Conservation (phyloP, 176 grass and related monocot species). For the Aegilops bicornis region DNA sequence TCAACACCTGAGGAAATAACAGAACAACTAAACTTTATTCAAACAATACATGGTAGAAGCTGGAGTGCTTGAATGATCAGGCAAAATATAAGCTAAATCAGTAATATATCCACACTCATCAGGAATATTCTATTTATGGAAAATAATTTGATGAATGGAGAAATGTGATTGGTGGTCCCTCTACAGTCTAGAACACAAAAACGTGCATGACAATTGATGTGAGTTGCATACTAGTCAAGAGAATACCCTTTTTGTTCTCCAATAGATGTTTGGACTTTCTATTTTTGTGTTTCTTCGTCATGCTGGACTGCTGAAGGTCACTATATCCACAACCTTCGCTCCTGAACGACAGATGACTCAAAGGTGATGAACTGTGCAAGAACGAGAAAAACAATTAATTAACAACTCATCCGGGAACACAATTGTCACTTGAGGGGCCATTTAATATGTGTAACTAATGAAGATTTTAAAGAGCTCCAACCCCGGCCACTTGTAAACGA, state of each 20-base stretch:
- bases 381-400: not conserved
- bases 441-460: not conserved
- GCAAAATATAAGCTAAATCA: not conserved
- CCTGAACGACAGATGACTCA: not conserved
- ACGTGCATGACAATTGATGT: not conserved
- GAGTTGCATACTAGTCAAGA: conserved; percentile 15
- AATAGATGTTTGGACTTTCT: conserved; percentile 52
- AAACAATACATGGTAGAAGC: conserved; percentile 8
- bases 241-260: conserved; percentile 73
- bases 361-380: not conserved
- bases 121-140: not conserved
- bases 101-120: not conserved
- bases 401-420: not conserved
- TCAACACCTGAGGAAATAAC: conserved; percentile 53
- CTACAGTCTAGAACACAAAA: not conserved
- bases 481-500: too few species aligned
- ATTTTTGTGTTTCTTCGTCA: conserved; percentile 70
- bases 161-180: not conserved
- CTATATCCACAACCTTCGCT: conserved; percentile 10
- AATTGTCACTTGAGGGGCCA: not conserved
- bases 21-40: conserved; percentile 17
- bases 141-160: not conserved
- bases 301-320: conserved; percentile 23
- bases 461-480: not conserved
- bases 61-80: not conserved